Evolutionary conservation across 352 stramenopile genomes (phyloP).

Genomic region (Globisporangium camurandrum): DNA sequence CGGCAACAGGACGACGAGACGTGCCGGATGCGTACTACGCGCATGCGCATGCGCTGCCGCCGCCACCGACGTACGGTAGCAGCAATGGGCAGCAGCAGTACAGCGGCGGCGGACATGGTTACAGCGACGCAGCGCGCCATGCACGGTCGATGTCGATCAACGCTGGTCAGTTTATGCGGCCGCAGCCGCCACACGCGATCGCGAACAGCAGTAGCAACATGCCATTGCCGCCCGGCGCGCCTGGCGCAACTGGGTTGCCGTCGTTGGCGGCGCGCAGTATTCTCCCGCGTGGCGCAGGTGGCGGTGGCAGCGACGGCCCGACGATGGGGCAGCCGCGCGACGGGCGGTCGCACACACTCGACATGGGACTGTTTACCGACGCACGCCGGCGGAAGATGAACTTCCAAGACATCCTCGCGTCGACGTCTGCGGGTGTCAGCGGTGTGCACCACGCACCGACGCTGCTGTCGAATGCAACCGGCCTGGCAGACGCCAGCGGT

Average conservation of each 20-base stretch:
- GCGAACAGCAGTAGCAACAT: slow-evolving; percentile 11
- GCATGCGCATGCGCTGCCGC: slow-evolving; percentile 9
- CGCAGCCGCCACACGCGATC: slow-evolving; percentile 12
- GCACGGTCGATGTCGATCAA: slow-evolving; percentile 64
- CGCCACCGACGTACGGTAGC: slow-evolving; percentile 12
- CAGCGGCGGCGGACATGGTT: no score
- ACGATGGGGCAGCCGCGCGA: slow-evolving; percentile 73
- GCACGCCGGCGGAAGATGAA: slow-evolving; percentile 80
- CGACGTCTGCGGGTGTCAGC: slow-evolving; percentile 13
- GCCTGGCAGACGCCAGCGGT: slow-evolving; percentile 9
- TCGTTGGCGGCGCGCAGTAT: slow-evolving; percentile 48
- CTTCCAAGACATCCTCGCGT: slow-evolving; percentile 83
- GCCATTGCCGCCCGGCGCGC: slow-evolving; percentile 9
- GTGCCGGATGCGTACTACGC: slow-evolving; percentile 24
- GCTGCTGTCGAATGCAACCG: slow-evolving; percentile 3
- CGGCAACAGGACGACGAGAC: slow-evolving; percentile 36
- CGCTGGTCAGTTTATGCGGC: slow-evolving; percentile 33
- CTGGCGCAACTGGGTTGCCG: slow-evolving; percentile 30
- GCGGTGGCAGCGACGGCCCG: slow-evolving; percentile 30
- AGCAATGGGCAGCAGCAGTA: slow-evolving; percentile 12
- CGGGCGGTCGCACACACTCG: slow-evolving; percentile 72
- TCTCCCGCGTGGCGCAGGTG: slow-evolving; percentile 21
- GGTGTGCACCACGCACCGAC: slow-evolving; percentile 10
- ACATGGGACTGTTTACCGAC: slow-evolving; percentile 79
- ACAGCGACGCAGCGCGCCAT: slow-evolving; percentile 22